Conservation (phyloP, 176 grass and related monocot genomes). For the Zea mays region DNA sequence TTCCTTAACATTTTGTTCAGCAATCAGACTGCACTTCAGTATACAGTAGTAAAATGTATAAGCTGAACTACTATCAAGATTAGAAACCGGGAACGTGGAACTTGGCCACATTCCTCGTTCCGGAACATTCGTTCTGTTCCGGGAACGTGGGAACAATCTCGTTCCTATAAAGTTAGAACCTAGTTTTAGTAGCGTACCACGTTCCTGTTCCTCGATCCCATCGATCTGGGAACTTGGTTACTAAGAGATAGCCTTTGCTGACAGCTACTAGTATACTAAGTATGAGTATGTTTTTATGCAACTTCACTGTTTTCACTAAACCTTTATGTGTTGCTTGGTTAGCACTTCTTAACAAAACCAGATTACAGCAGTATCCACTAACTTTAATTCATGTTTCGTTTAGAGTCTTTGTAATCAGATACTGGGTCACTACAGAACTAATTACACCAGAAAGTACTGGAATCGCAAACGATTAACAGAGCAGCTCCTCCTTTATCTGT, state of each 20-base stretch:
- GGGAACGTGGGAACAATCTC: no score
- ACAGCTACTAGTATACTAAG: neutral
- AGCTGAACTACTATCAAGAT: conserved; percentile 1
- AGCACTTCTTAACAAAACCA: neutral
- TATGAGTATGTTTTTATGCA: neutral
- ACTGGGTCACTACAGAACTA: neutral
- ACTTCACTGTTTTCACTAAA: neutral
- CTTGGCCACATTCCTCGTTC: no score
- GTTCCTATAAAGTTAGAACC: no score
- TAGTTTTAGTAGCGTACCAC: no score
- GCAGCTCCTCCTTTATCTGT: neutral
- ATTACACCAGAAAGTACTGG: neutral
- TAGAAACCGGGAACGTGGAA: no score
- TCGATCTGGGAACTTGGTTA: no score
- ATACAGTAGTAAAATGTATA: neutral
- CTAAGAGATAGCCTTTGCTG: neutral
- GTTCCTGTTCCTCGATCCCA: no score
- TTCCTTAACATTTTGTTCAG: neutral
- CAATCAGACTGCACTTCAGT: neutral
- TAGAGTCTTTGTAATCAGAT: neutral
- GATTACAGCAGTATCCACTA: neutral
- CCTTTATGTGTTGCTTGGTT: neutral
- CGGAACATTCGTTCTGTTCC: no score
- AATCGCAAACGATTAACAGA: neutral
- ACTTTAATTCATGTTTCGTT: neutral